Percentiles rank a stretch among this genome's conserved stretches.
phyloP scores from a whole-genome alignment of 2,329 filamentous ascomycete genomes.

The Zymoseptoria tritici region DNA sequence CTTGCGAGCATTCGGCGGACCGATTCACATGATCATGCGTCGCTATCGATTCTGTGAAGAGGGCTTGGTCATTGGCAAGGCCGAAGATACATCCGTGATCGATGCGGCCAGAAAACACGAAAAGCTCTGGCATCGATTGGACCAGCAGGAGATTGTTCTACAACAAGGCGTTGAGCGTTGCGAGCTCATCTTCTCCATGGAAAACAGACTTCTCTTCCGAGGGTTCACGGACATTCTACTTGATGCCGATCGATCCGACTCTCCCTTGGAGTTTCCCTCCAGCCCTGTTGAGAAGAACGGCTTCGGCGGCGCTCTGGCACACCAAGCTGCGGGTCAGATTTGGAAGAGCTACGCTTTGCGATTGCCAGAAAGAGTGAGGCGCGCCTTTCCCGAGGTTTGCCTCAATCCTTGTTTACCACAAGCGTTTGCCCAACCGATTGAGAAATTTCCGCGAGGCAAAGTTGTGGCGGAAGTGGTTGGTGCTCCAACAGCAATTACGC shows the following conservation, averaged over 20 bases:
- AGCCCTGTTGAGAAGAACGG: neutral
- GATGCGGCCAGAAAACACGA: constrained; percentile 19
- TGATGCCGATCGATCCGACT: constrained; percentile 1
- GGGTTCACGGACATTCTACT: constrained; percentile 4
- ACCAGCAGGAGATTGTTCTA: constrained; percentile 2
- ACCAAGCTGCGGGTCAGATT: neutral
- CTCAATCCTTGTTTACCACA: neutral
- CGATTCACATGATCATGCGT: constrained; percentile 31
- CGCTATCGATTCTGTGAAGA: constrained; percentile 32
- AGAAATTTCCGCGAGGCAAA: neutral
- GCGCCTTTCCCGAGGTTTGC: constrained; percentile 9
- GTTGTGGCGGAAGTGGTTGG: neutral
- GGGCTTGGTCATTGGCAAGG: constrained; percentile 23
- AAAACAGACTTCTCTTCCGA: constrained; percentile 4
- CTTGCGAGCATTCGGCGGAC: constrained; percentile 27
- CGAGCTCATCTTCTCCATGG: constrained; percentile 4
- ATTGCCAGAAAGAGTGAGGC: constrained; percentile 1
- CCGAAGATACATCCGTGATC: constrained; percentile 22
- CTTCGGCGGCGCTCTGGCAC: neutral
- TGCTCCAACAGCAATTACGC: neutral
- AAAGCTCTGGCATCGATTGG: constrained; percentile 31
- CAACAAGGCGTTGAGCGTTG: neutral
- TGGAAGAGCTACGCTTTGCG: constrained; percentile 2
- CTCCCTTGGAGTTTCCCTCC: neutral
- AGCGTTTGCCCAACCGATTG: neutral